A percentile compares a stretch with the other conserved stretches of the same genome.
Conservation (phyloP, 164 flowering plant species). For the Macadamia integrifolia region DNA sequence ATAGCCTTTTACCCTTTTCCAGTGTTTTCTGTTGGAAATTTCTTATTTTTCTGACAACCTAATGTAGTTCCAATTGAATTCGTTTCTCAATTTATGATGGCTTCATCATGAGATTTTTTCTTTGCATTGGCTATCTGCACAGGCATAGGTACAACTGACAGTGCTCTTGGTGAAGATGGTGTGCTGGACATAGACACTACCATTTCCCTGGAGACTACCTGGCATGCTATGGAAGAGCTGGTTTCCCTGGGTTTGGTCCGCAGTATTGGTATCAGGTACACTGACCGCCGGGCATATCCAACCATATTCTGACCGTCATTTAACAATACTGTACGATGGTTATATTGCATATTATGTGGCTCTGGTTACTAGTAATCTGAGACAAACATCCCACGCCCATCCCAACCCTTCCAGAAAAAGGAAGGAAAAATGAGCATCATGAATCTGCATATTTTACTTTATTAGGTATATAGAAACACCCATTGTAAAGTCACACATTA, state of each 20-base stretch:
- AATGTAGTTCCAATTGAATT: no score
- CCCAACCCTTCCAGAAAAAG: no score
- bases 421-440: no score
- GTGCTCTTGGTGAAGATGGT: slow-evolving; percentile 79
- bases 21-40: no score
- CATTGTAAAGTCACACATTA: no score
- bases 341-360: no score
- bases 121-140: background rate
- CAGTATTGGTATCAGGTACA: slow-evolving; percentile 93
- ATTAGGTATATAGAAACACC: no score
- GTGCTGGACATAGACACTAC: slow-evolving; percentile 86
- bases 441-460: no score
- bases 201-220: slow-evolving; percentile 82
- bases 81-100: background rate
- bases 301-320: background rate
- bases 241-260: slow-evolving; percentile 80
- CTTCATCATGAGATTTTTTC: background rate
- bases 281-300: background rate
- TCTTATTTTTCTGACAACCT: no score
- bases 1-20: no score
- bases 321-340: background rate
- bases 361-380: no score
- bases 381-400: no score
- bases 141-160: slow-evolving; percentile 76
- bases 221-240: slow-evolving; percentile 96